Percentiles rank a stretch among this genome's conserved stretches.
Evolutionary conservation across 352 stramenopile genomes (phyloP).

Genomic region (Phytopythium kandeliae): DNA sequence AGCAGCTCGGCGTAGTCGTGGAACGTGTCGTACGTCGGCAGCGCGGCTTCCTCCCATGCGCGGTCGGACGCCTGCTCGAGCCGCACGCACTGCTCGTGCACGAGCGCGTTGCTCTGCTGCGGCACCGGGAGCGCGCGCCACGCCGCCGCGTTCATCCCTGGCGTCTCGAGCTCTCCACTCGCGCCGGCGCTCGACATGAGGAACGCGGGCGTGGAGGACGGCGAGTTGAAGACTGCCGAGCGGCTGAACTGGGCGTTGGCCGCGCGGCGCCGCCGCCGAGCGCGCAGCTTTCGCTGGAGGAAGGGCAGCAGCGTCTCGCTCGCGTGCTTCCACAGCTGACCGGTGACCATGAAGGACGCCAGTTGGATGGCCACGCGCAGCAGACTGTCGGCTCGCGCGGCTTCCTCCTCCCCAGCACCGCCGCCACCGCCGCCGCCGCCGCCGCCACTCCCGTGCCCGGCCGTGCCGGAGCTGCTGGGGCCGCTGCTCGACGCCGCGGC

Average conservation of each 20-base stretch:
- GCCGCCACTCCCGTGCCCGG: too few relatives aligned
- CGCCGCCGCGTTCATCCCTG: slow-evolving; percentile 13
- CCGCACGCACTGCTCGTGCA: slow-evolving; percentile 73
- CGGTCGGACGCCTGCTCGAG: slow-evolving; percentile 75
- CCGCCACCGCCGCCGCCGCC: too few relatives aligned
- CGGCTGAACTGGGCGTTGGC: slow-evolving; percentile 60
- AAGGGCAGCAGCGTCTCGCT: slow-evolving; percentile 88
- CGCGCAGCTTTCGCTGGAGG: slow-evolving; percentile 33
- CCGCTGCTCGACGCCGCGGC: slow-evolving; percentile 1
- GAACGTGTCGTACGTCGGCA: slow-evolving; percentile 92
- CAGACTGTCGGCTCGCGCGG: slow-evolving; percentile 37
- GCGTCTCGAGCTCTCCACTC: not conserved
- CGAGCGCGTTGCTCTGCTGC: slow-evolving; percentile 43
- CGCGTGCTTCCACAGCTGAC: slow-evolving; percentile 92
- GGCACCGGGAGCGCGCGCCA: not conserved
- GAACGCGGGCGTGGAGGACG: slow-evolving; percentile 10
- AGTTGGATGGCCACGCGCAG: slow-evolving; percentile 90
- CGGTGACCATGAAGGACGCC: slow-evolving; percentile 91
- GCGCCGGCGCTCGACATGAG: not conserved
- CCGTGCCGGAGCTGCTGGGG: too few relatives aligned
- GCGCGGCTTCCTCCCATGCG: slow-evolving; percentile 89
- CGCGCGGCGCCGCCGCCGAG: slow-evolving; percentile 41
- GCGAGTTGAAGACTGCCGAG: slow-evolving; percentile 52
- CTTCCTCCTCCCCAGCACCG: not conserved
- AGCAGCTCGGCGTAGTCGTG: slow-evolving; percentile 93